Base-by-base conservation (phyloP, 2,329 filamentous ascomycete genomes). In the Talaromyces sp. region DNA sequence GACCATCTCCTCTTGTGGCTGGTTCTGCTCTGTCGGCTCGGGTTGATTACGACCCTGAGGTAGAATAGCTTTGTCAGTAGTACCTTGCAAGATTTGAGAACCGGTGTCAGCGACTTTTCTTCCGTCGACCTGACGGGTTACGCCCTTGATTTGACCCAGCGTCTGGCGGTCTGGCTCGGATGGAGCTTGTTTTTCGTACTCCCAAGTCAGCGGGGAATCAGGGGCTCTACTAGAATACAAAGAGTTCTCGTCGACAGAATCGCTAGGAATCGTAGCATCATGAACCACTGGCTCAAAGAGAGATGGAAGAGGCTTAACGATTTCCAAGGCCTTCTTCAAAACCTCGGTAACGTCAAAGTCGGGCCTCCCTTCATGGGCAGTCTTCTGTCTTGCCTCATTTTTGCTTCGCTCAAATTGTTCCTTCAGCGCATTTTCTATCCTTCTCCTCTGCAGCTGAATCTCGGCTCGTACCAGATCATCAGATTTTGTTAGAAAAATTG, bases 161-260 rank as follows among this genome's bases (percentile, higher is more conserved):
- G 45, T 40, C 19, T 55, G 56, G 9, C 61, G 60, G 39, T 61
- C 63, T 61, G 60, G 64, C 37, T 63, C 64, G 22, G 69, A 63
- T 53, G 70, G 71, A 25, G 65, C 62, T 50, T 67, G 66, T 45
- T 45, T 55, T 56, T 63, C 67, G 50, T 67, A 70, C 15, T 71
- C 69, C 56, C 71, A 72, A 39, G 75, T 72, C 61, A 80, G 78
- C 70, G 82, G 79, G 63, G 91, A 96, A 72, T 92, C 89, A 78
- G 92, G 87, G 63, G 82, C 83, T 77, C 88, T 89, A 76, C 92
- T 97, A 64, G 93, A 97, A 79, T 97, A 97, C 75, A 96, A 96
- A 40, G 91, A 94, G 70, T 95, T 91, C 72, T 95, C 88, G 75
- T 97, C 91, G 77, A 91, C 89, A 36, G 90, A 94, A 73, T 93